Evolutionary conservation across 176 grass and related monocot genomes (phyloP), one percentile per base, ranked within the genome.

Genomic region (Eragrostis curvula): DNA sequence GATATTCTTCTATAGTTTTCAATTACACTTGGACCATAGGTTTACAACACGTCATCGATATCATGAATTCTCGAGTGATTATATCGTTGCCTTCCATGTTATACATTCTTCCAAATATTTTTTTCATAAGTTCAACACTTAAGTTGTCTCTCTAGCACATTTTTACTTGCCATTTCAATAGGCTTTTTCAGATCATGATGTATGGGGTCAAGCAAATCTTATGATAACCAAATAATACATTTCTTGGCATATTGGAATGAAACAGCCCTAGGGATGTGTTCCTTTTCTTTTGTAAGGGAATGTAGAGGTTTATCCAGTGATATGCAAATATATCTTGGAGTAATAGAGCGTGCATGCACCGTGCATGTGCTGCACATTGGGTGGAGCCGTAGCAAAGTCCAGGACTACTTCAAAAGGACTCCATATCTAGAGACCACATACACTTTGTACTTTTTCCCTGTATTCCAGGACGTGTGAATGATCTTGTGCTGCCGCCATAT

Each of bases 361-460:
- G 48, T 77, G 85, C 87, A 89, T 89, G 87, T 89, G 82, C 63
- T 64, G 64, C 63, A 82, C 71, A 77, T 49, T 89, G 71, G 83
- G 72, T 89, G 87, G 78, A 71, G 78, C 71, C 83, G 60, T 75
- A 56, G 16, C 56, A 27, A 89, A 88, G 78, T 77, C 87, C 27
- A 85, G 50, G 74, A 71, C 61, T 20, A 69, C 36, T 66, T 57
- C 42, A 40, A 65, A 73, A 85, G 4, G 71, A 89, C 82, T 89
- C 62, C 78, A 80, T 20, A 79, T 63, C 61, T 18, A 80, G 87
- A 80, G 24, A 2, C 72, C 68, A 73, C 68, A 42, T 2, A 48
- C 48, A 69, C 66, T 28, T 52, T 44, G 52, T 80, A 75, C 82
- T 63, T 81, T 75, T 75, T 7, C 23, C 42, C 24, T 64, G 6